Evolutionary conservation across 768 basidiomycete species (phyloP), one percentile per base, ranked within the genome.

Genomic region (Suillus hirtellus): DNA sequence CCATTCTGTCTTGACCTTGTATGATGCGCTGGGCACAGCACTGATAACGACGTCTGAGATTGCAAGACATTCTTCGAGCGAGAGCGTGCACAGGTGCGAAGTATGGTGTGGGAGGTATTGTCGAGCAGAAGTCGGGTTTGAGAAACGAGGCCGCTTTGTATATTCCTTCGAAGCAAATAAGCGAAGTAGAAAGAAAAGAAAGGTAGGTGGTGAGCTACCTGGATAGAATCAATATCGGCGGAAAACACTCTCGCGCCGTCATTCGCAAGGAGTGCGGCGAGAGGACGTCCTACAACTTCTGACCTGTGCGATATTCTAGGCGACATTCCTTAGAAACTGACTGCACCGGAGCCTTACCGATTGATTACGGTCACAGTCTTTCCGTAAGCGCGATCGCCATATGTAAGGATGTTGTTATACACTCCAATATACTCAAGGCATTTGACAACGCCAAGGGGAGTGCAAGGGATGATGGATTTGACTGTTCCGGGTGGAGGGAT

Each of bases 401-500:
- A 98, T 1, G 90, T 87, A 17, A 99, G 83, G 68, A 98, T 84
- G 67, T 78, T 89, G 79, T 98, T 98, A 81, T 99, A 99, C 15
- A 99, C 94, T 11, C 95, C 91, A 47, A 90, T 81, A 72, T 89
- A 84, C 73, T 99, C 97, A 27, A 99, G 82, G 65, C 88, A 92
- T 77, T 99, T 99, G 67, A 99, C 96, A 71, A 98, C 90, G 3
- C 95, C 97, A 12, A 99, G 85, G 0, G 97, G 96, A 5, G 97
- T 99, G 76, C 97, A 99, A 0, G 97, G 97, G 42, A 99, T 85
- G 71, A 99, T 93, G 4, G 95, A 96, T 77, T 99, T 99, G 71
- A 97, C 93, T 62, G 89, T 89, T 27, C 95, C 95, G 0, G 86
- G 76, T 4, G 95, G 94, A 2, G 92, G 88, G 14, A 82, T 77